Percentiles rank a stretch among this genome's conserved stretches.
phyloP scores from a whole-genome alignment of 495 filamentous ascomycete species.

The Hypoxylon subgilvum region DNA sequence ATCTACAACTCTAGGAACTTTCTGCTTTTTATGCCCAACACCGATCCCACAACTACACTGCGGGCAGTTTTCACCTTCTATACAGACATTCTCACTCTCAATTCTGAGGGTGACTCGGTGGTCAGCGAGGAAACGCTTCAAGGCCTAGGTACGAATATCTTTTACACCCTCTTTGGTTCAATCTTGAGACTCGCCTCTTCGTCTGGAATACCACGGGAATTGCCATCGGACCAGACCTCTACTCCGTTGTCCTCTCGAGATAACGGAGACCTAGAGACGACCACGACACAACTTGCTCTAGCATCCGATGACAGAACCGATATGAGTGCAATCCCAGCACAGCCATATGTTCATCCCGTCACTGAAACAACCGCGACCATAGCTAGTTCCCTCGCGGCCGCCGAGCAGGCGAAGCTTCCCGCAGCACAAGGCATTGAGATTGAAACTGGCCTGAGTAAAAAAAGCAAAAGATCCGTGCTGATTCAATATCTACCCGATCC shows the following conservation, averaged over 20 bases:
- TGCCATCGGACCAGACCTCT: constrained; percentile 25
- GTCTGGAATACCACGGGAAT: constrained; percentile 20
- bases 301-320: constrained; percentile 15
- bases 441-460: constrained; percentile 38
- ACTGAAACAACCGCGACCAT: constrained; percentile 2
- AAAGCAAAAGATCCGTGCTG: constrained; percentile 53
- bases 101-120: constrained; percentile 90
- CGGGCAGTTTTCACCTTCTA: constrained; percentile 90
- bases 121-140: constrained; percentile 86
- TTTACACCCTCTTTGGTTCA: constrained; percentile 68
- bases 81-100: constrained; percentile 85
- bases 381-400: constrained; percentile 32
- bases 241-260: constrained; percentile 11
- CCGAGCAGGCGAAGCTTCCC: constrained; percentile 36
- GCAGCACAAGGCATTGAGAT: constrained; percentile 35
- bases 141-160: constrained; percentile 91
- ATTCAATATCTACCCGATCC: constrained; percentile 64
- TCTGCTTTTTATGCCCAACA: constrained; percentile 87
- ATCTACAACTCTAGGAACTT: constrained; percentile 71
- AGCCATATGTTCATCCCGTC: constrained; percentile 13
- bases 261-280: neutral
- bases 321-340: constrained; percentile 19
- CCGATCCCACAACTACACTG: constrained; percentile 67
- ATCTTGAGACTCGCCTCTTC: constrained; percentile 63
- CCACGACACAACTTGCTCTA: constrained; percentile 8